Conservation (phyloP, 1,284 basidiomycete genomes). For the Inonotus hispidus region DNA sequence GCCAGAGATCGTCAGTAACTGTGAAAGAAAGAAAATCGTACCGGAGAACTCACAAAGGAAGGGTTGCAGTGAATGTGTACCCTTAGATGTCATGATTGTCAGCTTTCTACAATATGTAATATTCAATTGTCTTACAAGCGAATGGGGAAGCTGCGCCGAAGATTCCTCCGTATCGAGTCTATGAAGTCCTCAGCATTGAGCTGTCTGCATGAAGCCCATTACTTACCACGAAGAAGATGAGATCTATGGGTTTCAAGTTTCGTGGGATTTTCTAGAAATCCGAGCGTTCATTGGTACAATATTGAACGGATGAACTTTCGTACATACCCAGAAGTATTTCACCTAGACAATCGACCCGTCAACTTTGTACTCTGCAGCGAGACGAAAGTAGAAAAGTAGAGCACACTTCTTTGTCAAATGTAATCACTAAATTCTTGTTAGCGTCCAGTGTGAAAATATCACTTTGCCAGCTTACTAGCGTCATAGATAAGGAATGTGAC, state of each 20-base stretch:
- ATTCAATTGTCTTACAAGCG: not conserved
- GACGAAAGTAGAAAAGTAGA: not conserved
- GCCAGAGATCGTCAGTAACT: not conserved
- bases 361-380: not conserved
- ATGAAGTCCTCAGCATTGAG: not conserved
- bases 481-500: not conserved
- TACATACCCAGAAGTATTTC: slow-evolving; percentile 6
- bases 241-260: not conserved
- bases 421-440: not conserved
- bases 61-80: not conserved
- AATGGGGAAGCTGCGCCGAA: not conserved
- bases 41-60: not conserved
- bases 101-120: not conserved
- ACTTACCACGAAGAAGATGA: slow-evolving; percentile 3
- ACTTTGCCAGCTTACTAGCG: not conserved
- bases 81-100: not conserved
- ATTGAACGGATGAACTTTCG: too few relatives aligned
- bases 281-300: too few relatives aligned
- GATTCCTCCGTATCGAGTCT: slow-evolving; percentile 6
- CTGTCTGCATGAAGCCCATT: not conserved
- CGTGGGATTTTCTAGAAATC: not conserved
- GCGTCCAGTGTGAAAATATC: not conserved
- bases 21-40: not conserved
- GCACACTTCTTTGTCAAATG: not conserved
- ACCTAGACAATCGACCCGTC: not conserved